Evolutionary conservation across 345 rosid species (phyloP), one percentile per base, ranked within the genome.

Genomic region (Citrus trifoliata): DNA sequence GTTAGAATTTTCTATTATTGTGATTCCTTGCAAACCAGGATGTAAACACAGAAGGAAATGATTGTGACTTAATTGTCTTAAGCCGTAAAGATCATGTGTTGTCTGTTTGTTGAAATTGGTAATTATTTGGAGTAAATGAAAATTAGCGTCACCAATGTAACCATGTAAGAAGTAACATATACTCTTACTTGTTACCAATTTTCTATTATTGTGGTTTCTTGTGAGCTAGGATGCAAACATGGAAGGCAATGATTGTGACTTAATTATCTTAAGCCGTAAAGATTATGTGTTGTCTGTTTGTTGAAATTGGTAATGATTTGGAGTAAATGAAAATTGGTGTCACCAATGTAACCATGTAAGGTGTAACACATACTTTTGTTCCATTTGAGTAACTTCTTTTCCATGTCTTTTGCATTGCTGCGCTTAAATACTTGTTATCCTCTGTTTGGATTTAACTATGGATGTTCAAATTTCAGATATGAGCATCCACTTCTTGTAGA

Each of bases 401-500:
- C 51, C 18, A 46, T 5, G 58, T 6, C 59, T 6, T 28, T 3
- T 9, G 35, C 61, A 46, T 67, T 56, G 14, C 32, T 28, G 71
- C 7, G 12, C 2, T 33, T 65, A 25, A n/a, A 67, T 35, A 35
- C 38, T 35, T 66, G 4, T 25, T 7, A 55, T 18, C 27, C 10
- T 13, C 30, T 19, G 38, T 32, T 19, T 72, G 10, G 35, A 32
- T 33, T 19, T 18, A 19, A 53, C n/a, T 27, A 2, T 79, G 37
- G 53, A 68, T 48, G 60, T 81, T 67, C 58, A 72, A n/a, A 79
- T 62, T 76, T 77, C 87, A 96, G 98, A 87, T 96, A 89, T 59
- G 99, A 91, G 64, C 98, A 96, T 85, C 98, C 98, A 37, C 93
- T 96, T 80, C 82, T 94, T 63, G 76, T 94, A 42, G 94, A 89